Evolutionary conservation across 1,139 yeast genomes (phyloP).

Genomic region (Yamadazyma friedrichii): DNA sequence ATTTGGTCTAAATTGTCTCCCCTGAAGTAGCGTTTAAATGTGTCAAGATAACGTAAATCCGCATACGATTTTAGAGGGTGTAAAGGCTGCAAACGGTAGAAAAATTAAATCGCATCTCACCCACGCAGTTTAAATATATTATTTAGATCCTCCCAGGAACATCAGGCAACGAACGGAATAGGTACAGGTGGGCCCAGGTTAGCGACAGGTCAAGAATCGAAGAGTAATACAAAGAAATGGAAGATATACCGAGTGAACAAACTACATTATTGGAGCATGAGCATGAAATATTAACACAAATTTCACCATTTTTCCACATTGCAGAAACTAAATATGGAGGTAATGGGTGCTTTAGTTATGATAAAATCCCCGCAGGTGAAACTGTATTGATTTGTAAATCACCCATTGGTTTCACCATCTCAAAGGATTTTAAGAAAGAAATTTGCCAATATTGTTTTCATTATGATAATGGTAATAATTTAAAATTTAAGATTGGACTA

Average conservation of each 20-base stretch:
- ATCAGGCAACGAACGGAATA: no score
- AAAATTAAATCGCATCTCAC: background rate
- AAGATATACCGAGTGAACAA: constrained; percentile 12
- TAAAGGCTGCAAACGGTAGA: no score
- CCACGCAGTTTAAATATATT: background rate
- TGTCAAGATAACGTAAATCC: no score
- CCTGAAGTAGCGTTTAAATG: no score
- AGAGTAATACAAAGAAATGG: constrained; percentile 1
- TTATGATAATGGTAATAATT: constrained; percentile 48
- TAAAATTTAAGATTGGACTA: constrained; percentile 35
- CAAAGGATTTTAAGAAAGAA: constrained; percentile 61
- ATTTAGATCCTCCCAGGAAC: no score
- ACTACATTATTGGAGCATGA: constrained; percentile 10
- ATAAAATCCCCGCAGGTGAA: constrained; percentile 39
- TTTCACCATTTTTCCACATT: constrained; percentile 36
- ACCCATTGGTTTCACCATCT: constrained; percentile 50
- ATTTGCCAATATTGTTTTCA: constrained; percentile 58
- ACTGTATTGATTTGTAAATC: constrained; percentile 36
- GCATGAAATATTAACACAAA: constrained; percentile 9
- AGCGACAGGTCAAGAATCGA: background rate
- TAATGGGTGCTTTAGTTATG: constrained; percentile 59
- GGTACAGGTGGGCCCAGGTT: no score
- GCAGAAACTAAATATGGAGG: constrained; percentile 55
- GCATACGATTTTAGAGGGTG: no score
- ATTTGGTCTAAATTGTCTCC: no score